Evolutionary conservation across 1,284 basidiomycete genomes (phyloP).

Genomic region (Cerrena zonata): DNA sequence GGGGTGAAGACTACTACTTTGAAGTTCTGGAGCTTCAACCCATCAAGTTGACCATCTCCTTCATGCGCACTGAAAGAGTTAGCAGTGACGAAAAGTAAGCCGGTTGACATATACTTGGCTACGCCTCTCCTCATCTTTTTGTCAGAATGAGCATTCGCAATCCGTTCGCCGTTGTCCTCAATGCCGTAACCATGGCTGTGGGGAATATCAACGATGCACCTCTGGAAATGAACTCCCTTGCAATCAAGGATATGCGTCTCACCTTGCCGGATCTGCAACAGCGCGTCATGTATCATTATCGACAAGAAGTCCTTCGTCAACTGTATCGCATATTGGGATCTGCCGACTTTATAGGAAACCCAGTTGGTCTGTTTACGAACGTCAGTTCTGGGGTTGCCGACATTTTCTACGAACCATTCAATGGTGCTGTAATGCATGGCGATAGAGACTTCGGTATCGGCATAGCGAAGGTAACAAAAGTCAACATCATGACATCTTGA

Average conservation of each 20-base stretch:
- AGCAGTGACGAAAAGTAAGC: constrained; percentile 88
- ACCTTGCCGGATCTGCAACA: constrained; percentile 80
- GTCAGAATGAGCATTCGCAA: constrained; percentile 77
- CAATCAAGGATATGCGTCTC: constrained; percentile 90
- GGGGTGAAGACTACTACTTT: constrained; percentile 85
- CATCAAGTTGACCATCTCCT: constrained; percentile 87
- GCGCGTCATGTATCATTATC: constrained; percentile 88
- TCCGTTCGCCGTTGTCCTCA: constrained; percentile 88
- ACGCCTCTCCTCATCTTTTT: constrained; percentile 8
- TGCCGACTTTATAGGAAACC: constrained; percentile 90
- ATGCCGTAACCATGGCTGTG: constrained; percentile 93
- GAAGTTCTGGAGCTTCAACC: constrained; percentile 97
- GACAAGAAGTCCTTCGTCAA: constrained; percentile 90
- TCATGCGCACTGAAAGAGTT: constrained; percentile 93
- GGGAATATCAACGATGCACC: constrained; percentile 97
- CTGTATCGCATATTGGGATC: constrained; percentile 94
- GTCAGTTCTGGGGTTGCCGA: constrained; percentile 98
- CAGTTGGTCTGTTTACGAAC: constrained; percentile 96
- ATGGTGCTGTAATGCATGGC: constrained; percentile 95
- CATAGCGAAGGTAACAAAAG: constrained; percentile 77
- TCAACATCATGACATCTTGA: not conserved
- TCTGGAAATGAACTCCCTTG: constrained; percentile 91
- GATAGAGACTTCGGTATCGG: constrained; percentile 93
- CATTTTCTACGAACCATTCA: constrained; percentile 98
- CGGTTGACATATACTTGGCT: constrained; percentile 1